These are phyloP conservation scores for Schrenkiella parvula DNA, from an alignment of 345 rosid species.

Conservation along the genomic window DNA sequence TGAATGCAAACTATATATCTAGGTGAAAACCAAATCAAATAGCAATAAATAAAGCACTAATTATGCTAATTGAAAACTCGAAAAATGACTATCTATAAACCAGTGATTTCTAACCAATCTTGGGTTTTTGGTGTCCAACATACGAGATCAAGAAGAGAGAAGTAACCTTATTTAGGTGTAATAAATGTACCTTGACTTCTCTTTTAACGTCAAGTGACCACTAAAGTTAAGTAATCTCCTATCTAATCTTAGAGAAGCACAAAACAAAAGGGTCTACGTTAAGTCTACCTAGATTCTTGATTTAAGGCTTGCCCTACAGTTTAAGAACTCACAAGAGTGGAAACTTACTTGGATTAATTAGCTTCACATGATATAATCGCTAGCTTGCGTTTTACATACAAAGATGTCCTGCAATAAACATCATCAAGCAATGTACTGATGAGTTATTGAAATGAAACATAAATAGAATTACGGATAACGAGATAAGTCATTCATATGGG, in stretches of 20 bases:
- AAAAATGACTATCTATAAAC: neutral
- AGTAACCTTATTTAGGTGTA: neutral
- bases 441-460: slow-evolving; percentile 4
- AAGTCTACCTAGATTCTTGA: slow-evolving; percentile 30
- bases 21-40: slow-evolving; percentile 27
- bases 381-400: slow-evolving; percentile 5
- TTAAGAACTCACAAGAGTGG: neutral
- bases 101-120: slow-evolving; percentile 10
- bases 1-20: slow-evolving; percentile 21
- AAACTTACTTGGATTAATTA: slow-evolving; percentile 9
- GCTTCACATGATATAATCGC: neutral
- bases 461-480: slow-evolving; percentile 14
- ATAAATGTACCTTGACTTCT: slow-evolving; percentile 25
- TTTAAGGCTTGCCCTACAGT: neutral
- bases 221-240: slow-evolving; percentile 1
- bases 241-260: slow-evolving; percentile 13
- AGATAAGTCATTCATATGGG: slow-evolving; percentile 13
- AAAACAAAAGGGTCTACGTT: slow-evolving; percentile 17
- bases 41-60: neutral
- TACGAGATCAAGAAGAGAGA: neutral
- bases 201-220: slow-evolving; percentile 13
- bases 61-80: neutral
- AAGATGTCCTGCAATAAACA: slow-evolving; percentile 14
- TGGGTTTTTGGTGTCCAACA: slow-evolving; percentile 2
- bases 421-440: neutral